Conservation (phyloP, 2,329 filamentous ascomycete species). For the Ambrosiella beaveri region DNA sequence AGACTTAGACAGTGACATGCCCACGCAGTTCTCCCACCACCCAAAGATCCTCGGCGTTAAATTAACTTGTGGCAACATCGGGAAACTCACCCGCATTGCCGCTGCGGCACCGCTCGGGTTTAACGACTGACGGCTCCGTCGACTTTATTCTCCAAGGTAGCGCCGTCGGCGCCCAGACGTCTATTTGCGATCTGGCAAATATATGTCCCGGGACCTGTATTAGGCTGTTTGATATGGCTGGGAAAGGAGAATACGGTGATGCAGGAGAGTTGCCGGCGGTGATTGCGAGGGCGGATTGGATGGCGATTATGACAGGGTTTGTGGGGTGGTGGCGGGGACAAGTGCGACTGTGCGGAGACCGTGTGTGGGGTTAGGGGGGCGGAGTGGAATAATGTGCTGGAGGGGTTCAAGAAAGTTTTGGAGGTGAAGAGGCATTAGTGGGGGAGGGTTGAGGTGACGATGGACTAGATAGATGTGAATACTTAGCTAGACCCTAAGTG, state of each 20-base stretch:
- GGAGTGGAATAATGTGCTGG: slow-evolving; percentile 20
- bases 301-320: slow-evolving; percentile 31
- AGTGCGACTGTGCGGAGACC: slow-evolving; percentile 25
- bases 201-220: slow-evolving; percentile 23
- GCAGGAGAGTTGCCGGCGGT: slow-evolving; percentile 23
- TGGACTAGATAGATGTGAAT: too few species aligned
- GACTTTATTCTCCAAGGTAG: slow-evolving; percentile 27
- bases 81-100: slow-evolving; percentile 35
- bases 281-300: slow-evolving; percentile 29
- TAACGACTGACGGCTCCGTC: slow-evolving; percentile 26
- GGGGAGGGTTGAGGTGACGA: neutral
- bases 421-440: slow-evolving; percentile 16
- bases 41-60: slow-evolving; percentile 47
- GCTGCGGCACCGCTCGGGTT: slow-evolving; percentile 24
- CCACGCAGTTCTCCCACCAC: slow-evolving; percentile 33
- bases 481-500: too few species aligned
- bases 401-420: slow-evolving; percentile 23
- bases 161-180: slow-evolving; percentile 24
- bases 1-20: slow-evolving; percentile 39
- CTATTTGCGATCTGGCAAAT: slow-evolving; percentile 26
- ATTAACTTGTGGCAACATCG: slow-evolving; percentile 46
- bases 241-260: slow-evolving; percentile 19
- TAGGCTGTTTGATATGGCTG: slow-evolving; percentile 21
- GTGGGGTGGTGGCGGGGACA: slow-evolving; percentile 25
- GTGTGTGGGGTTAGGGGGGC: slow-evolving; percentile 21